phyloP scores from a whole-genome alignment of 2,329 filamentous ascomycete species.

The Ophiosphaerella korrae region DNA sequence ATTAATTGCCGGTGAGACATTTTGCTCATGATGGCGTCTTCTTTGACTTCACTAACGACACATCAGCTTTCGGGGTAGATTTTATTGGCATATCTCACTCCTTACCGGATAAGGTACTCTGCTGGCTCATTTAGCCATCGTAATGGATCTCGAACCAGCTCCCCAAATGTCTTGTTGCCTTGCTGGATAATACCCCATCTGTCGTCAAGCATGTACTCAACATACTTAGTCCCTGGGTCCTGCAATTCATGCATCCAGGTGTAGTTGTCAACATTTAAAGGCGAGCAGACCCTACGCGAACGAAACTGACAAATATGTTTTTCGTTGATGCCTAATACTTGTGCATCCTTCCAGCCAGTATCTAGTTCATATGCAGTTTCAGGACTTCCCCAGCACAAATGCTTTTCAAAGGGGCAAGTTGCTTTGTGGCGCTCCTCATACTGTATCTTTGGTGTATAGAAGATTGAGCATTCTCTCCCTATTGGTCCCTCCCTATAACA shows the following conservation, averaged over 20 bases:
- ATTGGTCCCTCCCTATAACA: slow-evolving; percentile 1
- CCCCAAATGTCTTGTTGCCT: slow-evolving; percentile 9
- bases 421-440: slow-evolving; percentile 6
- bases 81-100: not conserved
- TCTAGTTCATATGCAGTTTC: slow-evolving; percentile 11
- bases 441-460: slow-evolving; percentile 1
- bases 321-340: slow-evolving; percentile 10
- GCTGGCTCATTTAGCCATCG: not conserved
- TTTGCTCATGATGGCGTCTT: slow-evolving; percentile 2
- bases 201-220: slow-evolving; percentile 14
- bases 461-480: slow-evolving; percentile 3
- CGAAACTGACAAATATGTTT: slow-evolving; percentile 9
- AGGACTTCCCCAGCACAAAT: slow-evolving; percentile 3
- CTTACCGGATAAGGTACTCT: slow-evolving; percentile 4
- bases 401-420: slow-evolving; percentile 7
- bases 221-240: not conserved
- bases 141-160: slow-evolving; percentile 5
- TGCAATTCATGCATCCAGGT: not conserved
- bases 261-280: slow-evolving; percentile 4
- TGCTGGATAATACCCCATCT: slow-evolving; percentile 2
- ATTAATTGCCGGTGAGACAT: slow-evolving; percentile 5
- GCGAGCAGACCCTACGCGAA: slow-evolving; percentile 10
- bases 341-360: slow-evolving; percentile 7
- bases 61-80: not conserved
- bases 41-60: slow-evolving; percentile 6